Conservation (phyloP, 495 filamentous ascomycete species). For the Penicillium robsamsonii region DNA sequence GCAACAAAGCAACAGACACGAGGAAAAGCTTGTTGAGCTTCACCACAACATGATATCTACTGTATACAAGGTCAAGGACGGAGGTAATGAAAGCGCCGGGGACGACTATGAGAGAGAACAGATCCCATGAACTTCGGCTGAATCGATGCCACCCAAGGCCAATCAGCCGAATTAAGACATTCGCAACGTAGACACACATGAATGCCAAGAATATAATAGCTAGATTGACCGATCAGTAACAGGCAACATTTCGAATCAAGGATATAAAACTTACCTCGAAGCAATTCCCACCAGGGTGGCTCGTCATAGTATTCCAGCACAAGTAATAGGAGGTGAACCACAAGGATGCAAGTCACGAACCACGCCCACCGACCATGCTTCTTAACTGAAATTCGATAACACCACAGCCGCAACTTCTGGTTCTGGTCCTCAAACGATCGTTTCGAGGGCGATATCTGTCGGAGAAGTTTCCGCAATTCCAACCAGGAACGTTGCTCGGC, state of each 20-base stretch:
- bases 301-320: slow-evolving; percentile 84
- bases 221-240: slow-evolving; percentile 16
- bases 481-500: slow-evolving; percentile 97
- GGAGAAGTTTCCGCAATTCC: slow-evolving; percentile 87
- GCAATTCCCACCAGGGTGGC: slow-evolving; percentile 57
- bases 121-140: slow-evolving; percentile 89
- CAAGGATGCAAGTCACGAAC: slow-evolving; percentile 70
- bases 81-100: slow-evolving; percentile 78
- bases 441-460: slow-evolving; percentile 92
- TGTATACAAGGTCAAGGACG: slow-evolving; percentile 58
- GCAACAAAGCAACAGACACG: slow-evolving; percentile 82
- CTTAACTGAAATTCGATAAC: slow-evolving; percentile 87
- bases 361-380: slow-evolving; percentile 94
- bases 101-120: slow-evolving; percentile 84
- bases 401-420: slow-evolving; percentile 82
- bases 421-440: slow-evolving; percentile 70
- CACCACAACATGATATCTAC: slow-evolving; percentile 55
- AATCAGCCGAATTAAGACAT: slow-evolving; percentile 79
- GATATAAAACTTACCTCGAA: slow-evolving; percentile 47
- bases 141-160: slow-evolving; percentile 94
- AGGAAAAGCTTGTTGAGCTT: slow-evolving; percentile 91
- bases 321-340: slow-evolving; percentile 79
- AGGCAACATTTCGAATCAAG: slow-evolving; percentile 1
- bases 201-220: slow-evolving; percentile 79
- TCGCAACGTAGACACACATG: slow-evolving; percentile 79